Conservation (phyloP, 768 basidiomycete genomes). For the Suillus subaureus region DNA sequence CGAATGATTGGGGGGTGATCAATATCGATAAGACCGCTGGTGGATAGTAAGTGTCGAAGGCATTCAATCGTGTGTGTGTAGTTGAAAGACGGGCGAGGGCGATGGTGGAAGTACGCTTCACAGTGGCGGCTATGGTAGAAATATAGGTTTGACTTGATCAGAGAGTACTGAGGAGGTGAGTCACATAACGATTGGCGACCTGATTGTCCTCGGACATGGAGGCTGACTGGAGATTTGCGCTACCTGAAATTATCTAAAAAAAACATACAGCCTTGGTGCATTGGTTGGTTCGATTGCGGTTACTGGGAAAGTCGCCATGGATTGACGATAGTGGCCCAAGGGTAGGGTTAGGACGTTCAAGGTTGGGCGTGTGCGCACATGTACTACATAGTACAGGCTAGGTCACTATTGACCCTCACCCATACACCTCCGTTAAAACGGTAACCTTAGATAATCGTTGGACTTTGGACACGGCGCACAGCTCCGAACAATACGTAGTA, state of each 20-base stretch:
- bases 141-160: not conserved
- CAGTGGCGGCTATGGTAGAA: not conserved
- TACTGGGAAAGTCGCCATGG: not conserved
- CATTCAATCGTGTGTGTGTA: not conserved
- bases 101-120: not conserved
- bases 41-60: slow-evolving; percentile 15
- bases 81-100: slow-evolving; percentile 3
- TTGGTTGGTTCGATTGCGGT: not conserved
- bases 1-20: slow-evolving; percentile 15
- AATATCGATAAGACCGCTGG: slow-evolving; percentile 15
- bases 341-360: not conserved
- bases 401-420: too few relatives aligned
- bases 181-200: not conserved
- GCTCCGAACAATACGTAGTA: too few relatives aligned
- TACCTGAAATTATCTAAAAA: not conserved
- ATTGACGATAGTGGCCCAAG: not conserved
- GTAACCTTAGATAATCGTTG: too few relatives aligned
- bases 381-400: too few relatives aligned
- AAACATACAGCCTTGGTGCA: not conserved
- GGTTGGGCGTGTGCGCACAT: too few relatives aligned
- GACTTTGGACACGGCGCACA: too few relatives aligned
- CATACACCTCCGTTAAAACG: too few relatives aligned
- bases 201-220: not conserved
- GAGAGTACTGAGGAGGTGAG: not conserved
- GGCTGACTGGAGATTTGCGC: not conserved